Percentiles rank a stretch among this genome's conserved stretches.
Evolutionary conservation across 306 rosid genomes (phyloP).

Genomic region (Lathyrus sativus): DNA sequence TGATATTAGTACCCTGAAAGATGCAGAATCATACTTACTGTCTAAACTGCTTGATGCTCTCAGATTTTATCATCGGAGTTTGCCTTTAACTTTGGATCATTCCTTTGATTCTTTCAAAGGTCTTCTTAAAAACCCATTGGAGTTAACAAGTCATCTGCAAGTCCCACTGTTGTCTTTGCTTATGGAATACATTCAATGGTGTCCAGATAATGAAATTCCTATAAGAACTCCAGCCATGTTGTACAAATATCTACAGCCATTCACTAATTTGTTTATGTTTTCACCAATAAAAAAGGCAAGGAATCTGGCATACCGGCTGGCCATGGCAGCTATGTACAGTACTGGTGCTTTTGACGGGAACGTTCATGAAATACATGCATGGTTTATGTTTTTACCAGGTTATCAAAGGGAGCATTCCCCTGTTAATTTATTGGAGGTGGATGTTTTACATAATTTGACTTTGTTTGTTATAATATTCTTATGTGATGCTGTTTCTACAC

Average conservation of each 20-base stretch:
- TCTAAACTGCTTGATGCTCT: no score
- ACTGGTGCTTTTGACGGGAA: slow-evolving; percentile 88
- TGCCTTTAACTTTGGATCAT: no score
- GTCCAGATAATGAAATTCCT: slow-evolving; percentile 60
- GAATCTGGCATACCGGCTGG: slow-evolving; percentile 65
- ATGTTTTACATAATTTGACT: no score
- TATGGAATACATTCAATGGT: slow-evolving; percentile 64
- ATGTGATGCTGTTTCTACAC: no score
- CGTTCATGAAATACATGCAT: slow-evolving; percentile 66
- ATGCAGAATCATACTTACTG: no score
- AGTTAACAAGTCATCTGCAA: no score
- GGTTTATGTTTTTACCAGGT: slow-evolving; percentile 86
- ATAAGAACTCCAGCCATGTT: slow-evolving; percentile 65
- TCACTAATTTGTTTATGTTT: slow-evolving; percentile 66
- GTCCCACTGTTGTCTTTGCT: no score
- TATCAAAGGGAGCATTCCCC: slow-evolving; percentile 48
- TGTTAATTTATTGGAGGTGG: slow-evolving; percentile 38
- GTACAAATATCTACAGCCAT: slow-evolving; percentile 80
- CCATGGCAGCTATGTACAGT: slow-evolving; percentile 80
- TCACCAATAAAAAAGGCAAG: slow-evolving; percentile 53
- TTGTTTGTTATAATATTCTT: no score
- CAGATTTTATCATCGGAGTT: no score
- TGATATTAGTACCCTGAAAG: no score
- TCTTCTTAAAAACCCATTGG: no score
- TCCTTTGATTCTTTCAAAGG: no score